These are phyloP conservation scores for Phytopythium helicoides DNA, from an alignment of 352 stramenopile species.

Conservation along the genomic window DNA sequence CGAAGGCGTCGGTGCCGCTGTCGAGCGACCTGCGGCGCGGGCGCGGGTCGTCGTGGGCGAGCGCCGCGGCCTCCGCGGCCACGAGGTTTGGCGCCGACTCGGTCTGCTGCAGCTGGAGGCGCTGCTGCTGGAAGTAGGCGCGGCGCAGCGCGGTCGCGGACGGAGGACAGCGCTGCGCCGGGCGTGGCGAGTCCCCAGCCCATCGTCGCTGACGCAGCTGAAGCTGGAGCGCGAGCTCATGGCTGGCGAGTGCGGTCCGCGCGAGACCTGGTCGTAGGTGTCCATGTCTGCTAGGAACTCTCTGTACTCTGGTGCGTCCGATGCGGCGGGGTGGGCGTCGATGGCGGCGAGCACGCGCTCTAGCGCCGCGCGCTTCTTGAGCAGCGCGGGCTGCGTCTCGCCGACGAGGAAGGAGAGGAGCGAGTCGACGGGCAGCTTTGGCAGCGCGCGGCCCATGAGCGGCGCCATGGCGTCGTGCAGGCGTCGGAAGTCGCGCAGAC, in stretches of 20 bases:
- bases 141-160: conserved; percentile 31
- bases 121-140: conserved; percentile 29
- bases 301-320: conserved; percentile 56
- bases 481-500: conserved; percentile 67
- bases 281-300: conserved; percentile 66
- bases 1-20: conserved; percentile 17
- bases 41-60: neutral
- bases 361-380: conserved; percentile 64
- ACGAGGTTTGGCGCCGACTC: conserved; percentile 1
- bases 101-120: neutral
- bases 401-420: conserved; percentile 67
- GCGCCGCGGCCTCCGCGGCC: neutral
- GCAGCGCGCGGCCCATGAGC: conserved; percentile 41
- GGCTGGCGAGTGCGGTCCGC: conserved; percentile 11
- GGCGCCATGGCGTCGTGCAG: conserved; percentile 50
- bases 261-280: conserved; percentile 45
- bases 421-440: conserved; percentile 48
- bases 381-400: conserved; percentile 61
- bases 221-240: neutral
- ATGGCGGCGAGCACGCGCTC: conserved; percentile 62
- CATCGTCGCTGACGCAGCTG: conserved; percentile 7
- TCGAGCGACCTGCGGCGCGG: conserved; percentile 1
- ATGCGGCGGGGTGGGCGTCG: conserved; percentile 46
- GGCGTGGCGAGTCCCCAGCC: neutral
- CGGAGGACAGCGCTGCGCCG: conserved; percentile 21